Base-by-base conservation (phyloP, 371 early-diverging fungal species). In the Caulochytrium protostelioides region DNA sequence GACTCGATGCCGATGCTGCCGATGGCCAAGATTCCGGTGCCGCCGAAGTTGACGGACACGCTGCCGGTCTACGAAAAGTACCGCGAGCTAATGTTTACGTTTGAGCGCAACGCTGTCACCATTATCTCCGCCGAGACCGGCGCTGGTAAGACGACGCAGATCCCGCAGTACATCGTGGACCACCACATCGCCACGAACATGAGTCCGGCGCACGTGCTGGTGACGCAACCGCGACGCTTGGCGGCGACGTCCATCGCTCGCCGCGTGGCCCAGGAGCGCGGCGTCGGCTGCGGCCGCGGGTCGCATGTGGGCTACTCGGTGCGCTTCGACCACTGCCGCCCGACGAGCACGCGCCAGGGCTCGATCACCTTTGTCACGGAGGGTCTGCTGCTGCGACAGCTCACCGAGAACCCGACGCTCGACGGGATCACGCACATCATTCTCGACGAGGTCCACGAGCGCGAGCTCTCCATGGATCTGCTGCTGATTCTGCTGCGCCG, bases 151-250 rank as follows among this genome's bases (percentile, higher is more conserved):
- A 83, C 79, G 42, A 85, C 85, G 2, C 86, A 85, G 47, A 67
- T 85, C 2, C 89, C 89, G 9, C 84, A 84, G 51, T 83, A 74
- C 40, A 41, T 87, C n/a, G 67, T 73, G 0, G 79, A 82, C 35
- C 46, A 57, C 29, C 50, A 78, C 4, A 34, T 7, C 14, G 19
- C 6, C 15, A 9, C 15, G 8, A 23, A 5, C n/a, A 17, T 5
- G 6, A 19, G 36, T 6, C 45, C 52, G 10, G 41, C 45, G 27
- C 61, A 66, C 25, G 74, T 97, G 21, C 59, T 84, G 6, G 76
- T 85, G 38, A 91, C 97, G 15, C 94, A 94, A 62, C 98, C 98
- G 3, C 65, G 95, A 30, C 70, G 95, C 38, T 79, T 95, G 41
- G 83, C 91, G 21, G 91, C 95, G 13, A 79, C 84, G 35, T 75